Base-by-base conservation (phyloP, 2,329 filamentous ascomycete species). In the Huntiella abstrusa region DNA sequence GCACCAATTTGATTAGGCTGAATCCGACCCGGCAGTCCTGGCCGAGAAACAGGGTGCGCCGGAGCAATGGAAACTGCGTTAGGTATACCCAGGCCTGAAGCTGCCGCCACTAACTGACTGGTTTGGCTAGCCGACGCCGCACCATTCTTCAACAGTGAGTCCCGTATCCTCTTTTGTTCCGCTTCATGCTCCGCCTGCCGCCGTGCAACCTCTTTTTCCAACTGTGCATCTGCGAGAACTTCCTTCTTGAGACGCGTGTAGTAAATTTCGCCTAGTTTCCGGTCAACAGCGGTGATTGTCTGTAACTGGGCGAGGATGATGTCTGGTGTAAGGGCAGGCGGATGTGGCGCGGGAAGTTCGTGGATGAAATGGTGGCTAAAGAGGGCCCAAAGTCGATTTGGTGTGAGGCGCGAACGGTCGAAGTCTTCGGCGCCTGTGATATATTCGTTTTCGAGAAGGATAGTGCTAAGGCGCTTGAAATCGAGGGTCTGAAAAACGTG, bases 311-410 rank as follows among this genome's bases (percentile, higher is more conserved):
- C 42, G 16, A 45, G 19, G 16, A 50, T 47, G 16, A 48, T 10
- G 12, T 47, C 49, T 5, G 45, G 42, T 5, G 49, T 50, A n/a
- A 50, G 17, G 8, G 45, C 36, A 16, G 36, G 15, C 4, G 49
- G 45, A 11, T n/a, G 34, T 12, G 41, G 41, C 11, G 45, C 44
- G 10, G 49, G 45, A 52, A 78, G 61, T 60, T 91, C 85, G 53
- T 92, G 81, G 53, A 75, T 74, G 58, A 95, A 62, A 49, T 93
- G 64, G 49, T 75, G 71, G 53, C 86, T 64, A 60, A 92, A 95
- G 45, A 91, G 70, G 56, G 80, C 73, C 60, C 83, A 77, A 53
- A 96, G 67, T 38, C 84, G 75, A 60, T 87, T 82, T 5, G 86
- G 76, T 41, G 69, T 80, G 58, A 96, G 64, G 51, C 87, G 76